A percentile compares a stretch with the other conserved stretches of the same genome.
phyloP scores from a whole-genome alignment of 371 early-diverging fungal species.

The Mortierella sp. region DNA sequence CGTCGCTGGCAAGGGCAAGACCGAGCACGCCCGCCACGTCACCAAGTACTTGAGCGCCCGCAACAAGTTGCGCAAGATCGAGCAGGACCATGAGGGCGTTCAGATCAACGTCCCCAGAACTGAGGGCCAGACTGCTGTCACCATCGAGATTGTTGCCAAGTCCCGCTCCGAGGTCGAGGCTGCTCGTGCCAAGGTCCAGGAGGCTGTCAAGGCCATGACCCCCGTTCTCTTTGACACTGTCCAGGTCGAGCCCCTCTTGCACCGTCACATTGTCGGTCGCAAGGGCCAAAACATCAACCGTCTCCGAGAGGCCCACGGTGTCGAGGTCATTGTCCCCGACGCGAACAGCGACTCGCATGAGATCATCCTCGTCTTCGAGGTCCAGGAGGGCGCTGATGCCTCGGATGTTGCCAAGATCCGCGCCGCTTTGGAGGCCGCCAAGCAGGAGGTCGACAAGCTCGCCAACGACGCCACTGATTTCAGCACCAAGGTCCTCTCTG shows the following conservation, averaged over 20 bases:
- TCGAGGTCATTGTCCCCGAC: constrained; percentile 82
- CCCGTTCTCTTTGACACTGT: constrained; percentile 72
- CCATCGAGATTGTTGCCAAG: constrained; percentile 78
- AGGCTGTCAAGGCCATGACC: constrained; percentile 60
- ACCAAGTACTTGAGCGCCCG: constrained; percentile 74
- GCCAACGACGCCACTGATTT: constrained; percentile 77
- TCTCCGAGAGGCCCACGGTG: constrained; percentile 71
- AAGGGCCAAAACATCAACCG: constrained; percentile 84
- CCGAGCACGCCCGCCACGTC: constrained; percentile 70
- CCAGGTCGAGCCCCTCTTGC: constrained; percentile 84
- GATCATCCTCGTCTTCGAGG: constrained; percentile 81
- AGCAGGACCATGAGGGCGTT: constrained; percentile 70
- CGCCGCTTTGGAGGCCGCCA: constrained; percentile 72
- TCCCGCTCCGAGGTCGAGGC: constrained; percentile 65
- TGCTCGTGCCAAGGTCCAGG: constrained; percentile 65
- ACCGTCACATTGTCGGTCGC: constrained; percentile 83
- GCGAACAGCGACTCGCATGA: constrained; percentile 73
- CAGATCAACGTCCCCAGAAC: constrained; percentile 67
- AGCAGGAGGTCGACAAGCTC: constrained; percentile 77
- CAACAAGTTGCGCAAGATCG: constrained; percentile 74
- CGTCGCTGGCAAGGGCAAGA: constrained; percentile 58
- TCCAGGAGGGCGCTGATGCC: constrained; percentile 61
- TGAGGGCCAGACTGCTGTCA: constrained; percentile 53
- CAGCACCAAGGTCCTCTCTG: constrained; percentile 67
- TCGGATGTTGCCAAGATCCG: constrained; percentile 65